Evolutionary conservation across 1,284 basidiomycete species (phyloP), one percentile per base, ranked within the genome.

Genomic region (Boletellus deceptivus): DNA sequence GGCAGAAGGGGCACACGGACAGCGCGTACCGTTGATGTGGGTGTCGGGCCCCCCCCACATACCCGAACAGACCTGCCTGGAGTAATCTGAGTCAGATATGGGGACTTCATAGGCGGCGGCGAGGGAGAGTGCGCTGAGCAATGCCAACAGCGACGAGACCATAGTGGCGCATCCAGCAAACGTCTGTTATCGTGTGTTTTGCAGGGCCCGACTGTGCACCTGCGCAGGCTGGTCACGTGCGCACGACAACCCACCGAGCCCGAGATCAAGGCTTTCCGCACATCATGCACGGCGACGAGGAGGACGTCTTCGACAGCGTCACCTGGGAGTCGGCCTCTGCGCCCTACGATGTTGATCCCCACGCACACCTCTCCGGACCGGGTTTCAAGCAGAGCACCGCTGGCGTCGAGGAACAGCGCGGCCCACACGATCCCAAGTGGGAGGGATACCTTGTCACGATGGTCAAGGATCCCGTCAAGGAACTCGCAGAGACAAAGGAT

Each of bases 401-500:
- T 7, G 86, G 85, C 56, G 73, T 75, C 55, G 79, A 80, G 53
- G 83, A 85, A 50, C 78, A 76, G 17, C 71, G 71, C 22, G 74
- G 73, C 2, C 86, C 89, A 17, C 79, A 84, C 58, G 84, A 89
- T 61, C 89, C 88, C 35, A 91, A 90, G 68, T 95, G 92, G 92
- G 88, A 90, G 64, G 92, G 92, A 6, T 90, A 89, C 73, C 84
- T 96, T 64, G 78, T 86, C 43, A 89, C 93, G 14, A 78, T 82
- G 49, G 92, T 99, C 54, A 84, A 85, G 63, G 95, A 98, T 65
- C 94, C 95, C 22, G 83, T 93, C 55, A 98, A 97, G 70, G 96
- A 98, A 72, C 81, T 97, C 43, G 89, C 94, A 55, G 93, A 95
- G 59, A 95, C 93, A 41, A 97, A 96, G 74, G 95, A 98, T 68